phyloP scores from a whole-genome alignment of 108 stramenopile species.

The Craspedostauros australis region DNA sequence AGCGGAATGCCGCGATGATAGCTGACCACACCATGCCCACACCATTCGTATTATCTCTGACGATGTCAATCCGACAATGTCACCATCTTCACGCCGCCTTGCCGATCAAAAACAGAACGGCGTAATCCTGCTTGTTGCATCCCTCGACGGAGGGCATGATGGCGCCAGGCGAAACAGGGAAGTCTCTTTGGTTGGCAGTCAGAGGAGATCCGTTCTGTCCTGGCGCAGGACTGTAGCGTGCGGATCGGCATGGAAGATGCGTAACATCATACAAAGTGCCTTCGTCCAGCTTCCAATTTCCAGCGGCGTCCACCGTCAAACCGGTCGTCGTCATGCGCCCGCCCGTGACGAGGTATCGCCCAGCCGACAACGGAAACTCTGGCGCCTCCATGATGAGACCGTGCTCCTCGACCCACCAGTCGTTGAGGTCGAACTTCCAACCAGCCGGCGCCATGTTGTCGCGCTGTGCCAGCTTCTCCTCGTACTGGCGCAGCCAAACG shows the following conservation, averaged over 20 bases:
- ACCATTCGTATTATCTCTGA: no score
- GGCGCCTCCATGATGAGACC: conserved; percentile 67
- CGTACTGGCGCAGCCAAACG: conserved; percentile 59
- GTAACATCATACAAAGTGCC: conserved; percentile 62
- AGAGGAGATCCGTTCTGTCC: conserved; percentile 26
- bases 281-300: conserved; percentile 47
- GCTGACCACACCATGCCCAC: no score
- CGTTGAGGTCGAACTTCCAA: conserved; percentile 66
- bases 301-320: conserved; percentile 34
- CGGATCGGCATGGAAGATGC: conserved; percentile 63
- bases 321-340: conserved; percentile 45
- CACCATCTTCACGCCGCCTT: conserved; percentile 28
- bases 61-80: no score
- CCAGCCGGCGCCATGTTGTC: conserved; percentile 65
- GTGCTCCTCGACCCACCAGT: conserved; percentile 88
- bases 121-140: conserved; percentile 54
- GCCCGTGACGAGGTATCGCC: conserved; percentile 61
- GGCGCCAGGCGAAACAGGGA: conserved; percentile 59
- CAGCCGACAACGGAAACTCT: conserved; percentile 38
- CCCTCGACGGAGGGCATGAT: conserved; percentile 52
- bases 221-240: conserved; percentile 32
- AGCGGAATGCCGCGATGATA: no score
- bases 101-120: conserved; percentile 59
- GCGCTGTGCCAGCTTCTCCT: conserved; percentile 14
- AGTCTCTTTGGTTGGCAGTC: conserved; percentile 34